Percentiles rank a stretch among this genome's conserved stretches.
Evolutionary conservation across 148 eudicot genomes (phyloP).

Genomic region (Chenopodium suecicum): DNA sequence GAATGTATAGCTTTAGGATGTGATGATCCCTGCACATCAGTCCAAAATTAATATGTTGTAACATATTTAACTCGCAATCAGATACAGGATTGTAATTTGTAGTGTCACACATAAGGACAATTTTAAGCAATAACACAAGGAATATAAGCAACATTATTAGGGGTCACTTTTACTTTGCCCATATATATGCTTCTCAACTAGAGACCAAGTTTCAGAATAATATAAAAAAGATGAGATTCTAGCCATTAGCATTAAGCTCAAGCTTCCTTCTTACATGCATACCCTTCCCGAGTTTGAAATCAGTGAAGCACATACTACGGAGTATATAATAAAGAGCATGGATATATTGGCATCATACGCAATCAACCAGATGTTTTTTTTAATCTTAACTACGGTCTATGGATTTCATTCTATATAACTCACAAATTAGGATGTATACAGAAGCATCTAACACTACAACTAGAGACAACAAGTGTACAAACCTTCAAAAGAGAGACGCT

Average conservation of each 20-base stretch:
- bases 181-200: not conserved
- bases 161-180: not conserved
- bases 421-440: not conserved
- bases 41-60: not conserved
- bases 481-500: slow-evolving; percentile 90
- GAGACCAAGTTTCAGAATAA: not conserved
- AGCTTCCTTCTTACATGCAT: not conserved
- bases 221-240: not conserved
- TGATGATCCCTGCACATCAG: slow-evolving; percentile 63
- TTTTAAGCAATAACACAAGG: not conserved
- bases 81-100: not conserved
- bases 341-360: not conserved
- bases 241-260: not conserved
- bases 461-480: slow-evolving; percentile 13
- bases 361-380: not conserved
- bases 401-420: not conserved
- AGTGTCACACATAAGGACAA: not conserved
- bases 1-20: slow-evolving; percentile 89
- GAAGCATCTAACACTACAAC: slow-evolving; percentile 2
- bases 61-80: not conserved
- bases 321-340: not conserved
- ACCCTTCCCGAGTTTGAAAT: not conserved
- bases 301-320: not conserved
- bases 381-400: no score
- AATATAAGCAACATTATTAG: no score